Conservation (phyloP, 306 rosid species). For the Quercus ilex region DNA sequence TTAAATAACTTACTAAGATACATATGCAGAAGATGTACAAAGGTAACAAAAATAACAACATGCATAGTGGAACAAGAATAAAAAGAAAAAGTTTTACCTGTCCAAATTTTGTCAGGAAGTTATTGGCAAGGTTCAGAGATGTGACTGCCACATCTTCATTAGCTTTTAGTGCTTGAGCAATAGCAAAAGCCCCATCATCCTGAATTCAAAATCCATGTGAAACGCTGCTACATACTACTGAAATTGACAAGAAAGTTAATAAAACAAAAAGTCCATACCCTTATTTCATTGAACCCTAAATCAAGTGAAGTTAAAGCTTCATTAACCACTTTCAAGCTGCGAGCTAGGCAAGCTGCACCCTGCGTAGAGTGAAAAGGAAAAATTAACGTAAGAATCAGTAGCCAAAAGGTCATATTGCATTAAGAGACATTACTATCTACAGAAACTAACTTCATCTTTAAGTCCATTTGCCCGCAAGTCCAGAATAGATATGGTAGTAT, state of each 20-base stretch:
- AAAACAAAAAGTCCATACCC: slow-evolving; percentile 44
- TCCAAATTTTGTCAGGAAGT: slow-evolving; percentile 95
- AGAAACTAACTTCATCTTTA: slow-evolving; percentile 73
- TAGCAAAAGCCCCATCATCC: slow-evolving; percentile 98
- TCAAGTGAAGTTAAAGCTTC: slow-evolving; percentile 91
- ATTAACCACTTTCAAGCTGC: slow-evolving; percentile 97
- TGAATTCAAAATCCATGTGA: slow-evolving; percentile 31
- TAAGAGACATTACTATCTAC: neutral
- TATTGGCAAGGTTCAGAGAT: slow-evolving; percentile 69
- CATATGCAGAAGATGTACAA: neutral
- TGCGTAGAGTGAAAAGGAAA: slow-evolving; percentile 30
- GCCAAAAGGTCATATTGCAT: neutral
- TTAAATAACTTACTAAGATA: slow-evolving; percentile 15
- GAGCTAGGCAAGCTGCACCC: slow-evolving; percentile 93
- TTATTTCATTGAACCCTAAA: slow-evolving; percentile 92
- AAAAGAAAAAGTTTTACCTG: slow-evolving; percentile 45
- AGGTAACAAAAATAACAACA: neutral
- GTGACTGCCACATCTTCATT: slow-evolving; percentile 83
- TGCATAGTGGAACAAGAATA: neutral
- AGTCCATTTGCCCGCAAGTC: slow-evolving; percentile 93
- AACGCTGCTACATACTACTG: slow-evolving; percentile 11
- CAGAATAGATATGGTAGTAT: slow-evolving; percentile 75
- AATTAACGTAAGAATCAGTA: slow-evolving; percentile 5
- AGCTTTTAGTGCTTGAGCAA: slow-evolving; percentile 96
- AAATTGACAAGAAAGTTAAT: neutral